These are phyloP conservation scores for Isabelozyma pseudorhagii DNA, from an alignment of 805 yeast genomes.

Conservation along the genomic window DNA sequence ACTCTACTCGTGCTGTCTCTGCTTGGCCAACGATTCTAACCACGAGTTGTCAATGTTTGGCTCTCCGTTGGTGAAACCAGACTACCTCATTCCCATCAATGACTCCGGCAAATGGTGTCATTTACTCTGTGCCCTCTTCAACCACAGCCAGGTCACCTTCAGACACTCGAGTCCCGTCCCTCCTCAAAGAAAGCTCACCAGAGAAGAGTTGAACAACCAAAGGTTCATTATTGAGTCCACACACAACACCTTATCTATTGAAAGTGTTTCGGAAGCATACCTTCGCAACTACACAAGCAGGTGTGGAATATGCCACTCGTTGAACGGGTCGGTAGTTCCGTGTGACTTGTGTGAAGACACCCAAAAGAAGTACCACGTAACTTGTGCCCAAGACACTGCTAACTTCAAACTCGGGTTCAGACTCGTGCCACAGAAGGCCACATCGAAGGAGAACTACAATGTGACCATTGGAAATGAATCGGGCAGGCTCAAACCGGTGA, in stretches of 20 bases:
- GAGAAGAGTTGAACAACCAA: slow-evolving; percentile 27
- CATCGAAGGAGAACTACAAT: slow-evolving; percentile 15
- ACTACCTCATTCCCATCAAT: slow-evolving; percentile 65
- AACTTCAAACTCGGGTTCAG: slow-evolving; percentile 55
- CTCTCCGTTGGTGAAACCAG: slow-evolving; percentile 44
- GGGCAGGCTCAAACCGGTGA: slow-evolving; percentile 44
- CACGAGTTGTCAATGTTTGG: slow-evolving; percentile 45
- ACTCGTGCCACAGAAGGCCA: slow-evolving; percentile 22
- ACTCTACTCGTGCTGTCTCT: slow-evolving; percentile 62
- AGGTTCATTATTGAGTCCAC: slow-evolving; percentile 11
- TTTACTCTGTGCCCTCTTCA: slow-evolving; percentile 63
- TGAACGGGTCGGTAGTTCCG: slow-evolving; percentile 48
- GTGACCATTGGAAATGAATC: slow-evolving; percentile 19
- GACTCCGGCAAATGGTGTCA: slow-evolving; percentile 75
- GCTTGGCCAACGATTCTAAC: slow-evolving; percentile 52
- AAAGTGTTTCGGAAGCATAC: slow-evolving; percentile 24
- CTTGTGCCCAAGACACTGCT: slow-evolving; percentile 54
- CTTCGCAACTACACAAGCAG: slow-evolving; percentile 21
- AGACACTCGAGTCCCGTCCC: slow-evolving; percentile 36
- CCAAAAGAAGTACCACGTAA: slow-evolving; percentile 40
- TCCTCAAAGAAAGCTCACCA: slow-evolving; percentile 1
- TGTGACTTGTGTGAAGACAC: slow-evolving; percentile 45
- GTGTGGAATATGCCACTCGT: slow-evolving; percentile 46
- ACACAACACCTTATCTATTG: slow-evolving; percentile 19
- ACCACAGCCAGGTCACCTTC: slow-evolving; percentile 40